Conservation (phyloP, 768 basidiomycete genomes). For the Obba rivulosa region DNA sequence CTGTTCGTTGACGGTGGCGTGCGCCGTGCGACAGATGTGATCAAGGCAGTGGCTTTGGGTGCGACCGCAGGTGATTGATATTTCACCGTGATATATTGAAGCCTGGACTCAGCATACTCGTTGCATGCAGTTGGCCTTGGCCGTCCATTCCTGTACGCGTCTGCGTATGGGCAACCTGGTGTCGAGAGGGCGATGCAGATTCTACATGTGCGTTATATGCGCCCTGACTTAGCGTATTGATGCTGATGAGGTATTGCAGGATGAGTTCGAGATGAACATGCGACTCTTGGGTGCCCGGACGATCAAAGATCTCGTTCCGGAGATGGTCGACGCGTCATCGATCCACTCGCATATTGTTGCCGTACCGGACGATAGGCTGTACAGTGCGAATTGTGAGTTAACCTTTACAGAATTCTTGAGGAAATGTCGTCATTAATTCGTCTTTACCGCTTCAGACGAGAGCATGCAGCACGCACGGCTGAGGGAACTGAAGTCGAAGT, state of each 20-base stretch:
- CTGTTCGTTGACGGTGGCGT: constrained; percentile 93
- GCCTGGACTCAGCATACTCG: constrained; percentile 6
- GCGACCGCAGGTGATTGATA: constrained; percentile 65
- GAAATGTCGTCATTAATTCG: neutral
- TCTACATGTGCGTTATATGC: constrained; percentile 44
- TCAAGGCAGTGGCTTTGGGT: constrained; percentile 85
- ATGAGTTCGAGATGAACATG: constrained; percentile 98
- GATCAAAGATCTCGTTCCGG: constrained; percentile 72
- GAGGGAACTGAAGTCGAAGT: constrained; percentile 32
- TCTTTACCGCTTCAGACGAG: constrained; percentile 29
- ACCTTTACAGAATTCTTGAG: constrained; percentile 5
- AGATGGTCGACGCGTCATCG: constrained; percentile 85
- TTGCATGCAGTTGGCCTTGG: constrained; percentile 62
- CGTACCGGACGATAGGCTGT: constrained; percentile 72
- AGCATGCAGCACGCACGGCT: constrained; percentile 38
- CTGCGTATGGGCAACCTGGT: constrained; percentile 83
- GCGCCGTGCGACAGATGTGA: constrained; percentile 80
- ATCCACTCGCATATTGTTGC: constrained; percentile 59
- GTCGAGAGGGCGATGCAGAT: constrained; percentile 81
- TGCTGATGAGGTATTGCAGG: constrained; percentile 41
- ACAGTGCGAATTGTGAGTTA: constrained; percentile 73
- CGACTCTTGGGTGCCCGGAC: constrained; percentile 83
- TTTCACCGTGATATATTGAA: constrained; percentile 19
- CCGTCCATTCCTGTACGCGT: constrained; percentile 84
- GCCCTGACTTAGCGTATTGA: neutral